Conservation (phyloP, 495 filamentous ascomycete species). For the Tuber calosporum region DNA sequence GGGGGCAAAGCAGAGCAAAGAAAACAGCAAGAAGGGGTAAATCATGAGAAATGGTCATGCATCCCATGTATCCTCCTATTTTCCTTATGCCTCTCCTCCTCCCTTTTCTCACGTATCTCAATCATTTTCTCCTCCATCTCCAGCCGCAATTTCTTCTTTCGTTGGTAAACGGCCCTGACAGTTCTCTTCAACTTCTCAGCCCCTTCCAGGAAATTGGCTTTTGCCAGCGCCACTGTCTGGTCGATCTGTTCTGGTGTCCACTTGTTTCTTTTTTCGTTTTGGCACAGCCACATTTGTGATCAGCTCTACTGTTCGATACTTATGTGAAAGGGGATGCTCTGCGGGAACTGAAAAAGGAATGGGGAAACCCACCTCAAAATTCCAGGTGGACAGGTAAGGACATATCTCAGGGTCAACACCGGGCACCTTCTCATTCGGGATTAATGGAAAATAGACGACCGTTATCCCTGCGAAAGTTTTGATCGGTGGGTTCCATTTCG, state of each 20-base stretch:
- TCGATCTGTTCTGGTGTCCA: constrained; percentile 85
- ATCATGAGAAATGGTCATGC: constrained; percentile 34
- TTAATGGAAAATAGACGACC: constrained; percentile 82
- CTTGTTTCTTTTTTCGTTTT: constrained; percentile 11
- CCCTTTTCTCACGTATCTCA: constrained; percentile 46
- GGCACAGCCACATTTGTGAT: constrained; percentile 9
- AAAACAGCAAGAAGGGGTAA: neutral
- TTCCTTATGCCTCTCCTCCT: constrained; percentile 43
- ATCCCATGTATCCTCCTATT: constrained; percentile 22
- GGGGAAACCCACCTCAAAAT: constrained; percentile 57
- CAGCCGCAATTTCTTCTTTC: constrained; percentile 67
- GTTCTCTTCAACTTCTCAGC: constrained; percentile 64
- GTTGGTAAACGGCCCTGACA: constrained; percentile 85
- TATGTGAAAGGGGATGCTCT: neutral
- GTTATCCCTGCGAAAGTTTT: constrained; percentile 50
- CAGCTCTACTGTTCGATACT: constrained; percentile 4
- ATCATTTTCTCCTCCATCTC: constrained; percentile 50
- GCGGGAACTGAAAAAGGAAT: constrained; percentile 6
- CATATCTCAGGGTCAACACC: constrained; percentile 70
- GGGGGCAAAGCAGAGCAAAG: neutral
- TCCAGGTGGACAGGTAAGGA: constrained; percentile 93
- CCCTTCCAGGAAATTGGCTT: constrained; percentile 79
- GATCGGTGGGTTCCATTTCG: constrained; percentile 5
- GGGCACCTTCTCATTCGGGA: constrained; percentile 69
- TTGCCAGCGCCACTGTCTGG: constrained; percentile 67